Conservation (phyloP, 2,329 filamentous ascomycete species). For the Hymenoscyphus repandus region DNA sequence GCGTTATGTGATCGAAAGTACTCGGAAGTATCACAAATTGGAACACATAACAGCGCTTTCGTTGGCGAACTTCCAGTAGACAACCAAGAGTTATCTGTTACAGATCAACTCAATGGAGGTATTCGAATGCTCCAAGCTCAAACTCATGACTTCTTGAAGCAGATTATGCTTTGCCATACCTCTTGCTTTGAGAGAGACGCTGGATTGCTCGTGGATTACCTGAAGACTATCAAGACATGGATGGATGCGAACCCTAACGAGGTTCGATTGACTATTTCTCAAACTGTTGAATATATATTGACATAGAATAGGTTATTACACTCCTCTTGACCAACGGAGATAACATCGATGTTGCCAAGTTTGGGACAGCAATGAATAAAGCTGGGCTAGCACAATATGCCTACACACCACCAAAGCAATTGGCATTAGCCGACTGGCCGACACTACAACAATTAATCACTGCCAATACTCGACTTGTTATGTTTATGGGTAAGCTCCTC, state of each 20-base stretch:
- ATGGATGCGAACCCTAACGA: conserved; percentile 53
- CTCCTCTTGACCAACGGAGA: conserved; percentile 62
- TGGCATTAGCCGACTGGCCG: conserved; percentile 56
- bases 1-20: conserved; percentile 67
- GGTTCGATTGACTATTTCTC: conserved; percentile 20
- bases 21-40: conserved; percentile 70
- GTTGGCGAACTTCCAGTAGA: conserved; percentile 27
- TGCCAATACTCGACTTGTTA: conserved; percentile 57
- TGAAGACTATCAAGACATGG: conserved; percentile 53
- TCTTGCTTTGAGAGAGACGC: conserved; percentile 53
- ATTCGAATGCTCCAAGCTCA: conserved; percentile 64
- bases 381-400: conserved; percentile 25
- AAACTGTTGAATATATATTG: too few species aligned
- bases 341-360: conserved; percentile 46
- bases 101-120: conserved; percentile 54
- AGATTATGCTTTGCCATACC: conserved; percentile 46
- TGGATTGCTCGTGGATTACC: conserved; percentile 50
- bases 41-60: conserved; percentile 54
- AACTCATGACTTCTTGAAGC: conserved; percentile 20
- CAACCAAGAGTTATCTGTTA: conserved; percentile 57
- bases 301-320: conserved; percentile 40
- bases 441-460: conserved; percentile 63
- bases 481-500: conserved; percentile 57
- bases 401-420: conserved; percentile 24
- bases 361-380: conserved; percentile 36